Percentiles rank a stretch among this genome's conserved stretches.
These are phyloP conservation scores for Jimgerdemannia lactiflua DNA, from an alignment of 192 early-diverging fungal species.

Conservation along the genomic window DNA sequence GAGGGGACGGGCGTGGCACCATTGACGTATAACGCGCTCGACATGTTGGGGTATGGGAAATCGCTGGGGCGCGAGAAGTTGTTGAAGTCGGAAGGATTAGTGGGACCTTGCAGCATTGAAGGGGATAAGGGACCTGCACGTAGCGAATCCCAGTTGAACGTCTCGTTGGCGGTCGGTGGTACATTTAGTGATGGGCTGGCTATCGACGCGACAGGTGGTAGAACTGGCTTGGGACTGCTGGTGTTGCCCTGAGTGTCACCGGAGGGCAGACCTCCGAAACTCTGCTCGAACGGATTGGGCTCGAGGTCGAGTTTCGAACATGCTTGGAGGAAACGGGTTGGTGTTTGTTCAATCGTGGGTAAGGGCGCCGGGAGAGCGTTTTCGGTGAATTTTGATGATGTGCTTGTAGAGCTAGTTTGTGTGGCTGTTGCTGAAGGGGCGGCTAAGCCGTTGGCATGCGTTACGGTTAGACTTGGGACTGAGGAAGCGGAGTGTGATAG, in stretches of 20 bases:
- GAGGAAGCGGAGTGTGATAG: neutral
- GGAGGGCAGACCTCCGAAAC: conserved; percentile 53
- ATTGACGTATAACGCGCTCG: neutral
- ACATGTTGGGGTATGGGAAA: neutral
- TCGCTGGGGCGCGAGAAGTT: conserved; percentile 1
- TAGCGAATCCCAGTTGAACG: conserved; percentile 57
- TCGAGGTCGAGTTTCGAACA: conserved; percentile 73
- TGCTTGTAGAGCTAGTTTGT: neutral
- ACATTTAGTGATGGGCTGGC: conserved; percentile 42
- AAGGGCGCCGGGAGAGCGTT: neutral
- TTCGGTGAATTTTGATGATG: neutral
- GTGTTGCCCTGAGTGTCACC: conserved; percentile 7
- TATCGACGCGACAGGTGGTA: conserved; percentile 73
- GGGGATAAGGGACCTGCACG: conserved; percentile 74
- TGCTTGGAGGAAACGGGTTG: conserved; percentile 1
- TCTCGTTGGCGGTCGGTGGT: conserved; percentile 27
- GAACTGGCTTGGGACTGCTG: conserved; percentile 26
- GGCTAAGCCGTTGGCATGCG: neutral
- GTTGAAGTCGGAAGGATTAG: conserved; percentile 21
- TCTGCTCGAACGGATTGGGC: conserved; percentile 88
- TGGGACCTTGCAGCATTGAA: conserved; percentile 72
- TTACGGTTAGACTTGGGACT: neutral
- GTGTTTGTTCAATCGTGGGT: neutral
- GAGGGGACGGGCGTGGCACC: conserved; percentile 4
- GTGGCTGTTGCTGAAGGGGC: neutral